phyloP scores from a whole-genome alignment of 257 asterid genomes.

The Solanum pinnatisectum region DNA sequence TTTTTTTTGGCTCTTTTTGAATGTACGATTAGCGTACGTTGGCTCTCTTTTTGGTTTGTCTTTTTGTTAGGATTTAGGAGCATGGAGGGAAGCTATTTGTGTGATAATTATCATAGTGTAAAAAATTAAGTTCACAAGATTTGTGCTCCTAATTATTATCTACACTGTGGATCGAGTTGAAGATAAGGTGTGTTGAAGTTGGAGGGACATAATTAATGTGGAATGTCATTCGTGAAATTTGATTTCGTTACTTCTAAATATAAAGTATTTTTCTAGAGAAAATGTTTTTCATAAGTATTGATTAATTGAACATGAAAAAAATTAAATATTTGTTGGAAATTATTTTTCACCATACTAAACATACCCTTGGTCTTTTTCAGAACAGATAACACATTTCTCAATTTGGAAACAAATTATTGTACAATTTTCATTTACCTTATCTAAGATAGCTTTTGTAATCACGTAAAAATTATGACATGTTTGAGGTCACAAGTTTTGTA shows the following conservation, averaged over 20 bases:
- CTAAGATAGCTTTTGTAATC: not conserved
- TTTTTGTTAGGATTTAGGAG: not conserved
- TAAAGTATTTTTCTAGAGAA: too few relatives aligned
- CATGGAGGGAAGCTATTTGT: not conserved
- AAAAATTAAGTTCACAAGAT: not conserved
- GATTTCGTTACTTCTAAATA: not conserved
- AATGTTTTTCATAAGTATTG: accelerated
- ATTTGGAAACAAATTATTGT: not conserved
- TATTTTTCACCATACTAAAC: not conserved
- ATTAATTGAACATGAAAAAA: not conserved
- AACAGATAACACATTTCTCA: not conserved
- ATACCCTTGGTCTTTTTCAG: not conserved
- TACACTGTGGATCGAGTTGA: not conserved
- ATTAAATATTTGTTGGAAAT: not conserved
- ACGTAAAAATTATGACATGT: not conserved
- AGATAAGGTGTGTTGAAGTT: not conserved
- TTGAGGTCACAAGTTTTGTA: not conserved
- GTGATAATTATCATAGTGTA: not conserved
- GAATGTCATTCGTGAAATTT: accelerated
- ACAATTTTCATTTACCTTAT: not conserved
- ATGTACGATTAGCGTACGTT: constrained; percentile 29
- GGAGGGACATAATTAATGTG: too few relatives aligned
- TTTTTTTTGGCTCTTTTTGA: not conserved
- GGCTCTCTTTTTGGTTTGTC: not conserved
- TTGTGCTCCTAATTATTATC: not conserved